Evolutionary conservation across 371 early-diverging fungal species (phyloP).

Genomic region (Smittium mucronatum): DNA sequence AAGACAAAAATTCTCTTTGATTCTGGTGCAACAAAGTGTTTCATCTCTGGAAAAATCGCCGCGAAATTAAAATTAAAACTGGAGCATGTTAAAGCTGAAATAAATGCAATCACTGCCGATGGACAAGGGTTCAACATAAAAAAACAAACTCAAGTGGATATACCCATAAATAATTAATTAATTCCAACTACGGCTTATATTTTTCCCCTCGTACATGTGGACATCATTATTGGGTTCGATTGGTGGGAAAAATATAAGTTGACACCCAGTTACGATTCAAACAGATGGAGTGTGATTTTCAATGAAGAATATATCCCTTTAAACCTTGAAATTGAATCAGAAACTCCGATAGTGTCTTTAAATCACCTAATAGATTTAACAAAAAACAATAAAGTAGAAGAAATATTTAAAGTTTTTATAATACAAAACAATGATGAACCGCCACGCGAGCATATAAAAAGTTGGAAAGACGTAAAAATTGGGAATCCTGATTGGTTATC

Average conservation of each 20-base stretch:
- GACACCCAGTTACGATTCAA: neutral
- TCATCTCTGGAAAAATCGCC: neutral
- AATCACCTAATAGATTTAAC: neutral
- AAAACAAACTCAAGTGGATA: neutral
- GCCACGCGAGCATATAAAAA: neutral
- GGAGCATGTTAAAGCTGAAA: neutral
- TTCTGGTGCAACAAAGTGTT: neutral
- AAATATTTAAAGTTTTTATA: neutral
- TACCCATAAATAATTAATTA: neutral
- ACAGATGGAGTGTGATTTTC: neutral
- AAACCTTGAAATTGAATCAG: neutral
- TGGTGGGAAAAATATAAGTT: conserved; percentile 2
- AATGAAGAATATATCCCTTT: neutral
- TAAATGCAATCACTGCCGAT: neutral
- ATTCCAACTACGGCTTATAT: neutral
- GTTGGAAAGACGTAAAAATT: conserved; percentile 1
- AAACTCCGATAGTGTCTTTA: neutral
- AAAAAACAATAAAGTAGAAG: conserved; percentile 2
- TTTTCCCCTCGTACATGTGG: neutral
- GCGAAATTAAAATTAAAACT: conserved; percentile 2
- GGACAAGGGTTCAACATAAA: neutral
- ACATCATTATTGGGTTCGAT: conserved; percentile 1
- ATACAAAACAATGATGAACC: neutral
- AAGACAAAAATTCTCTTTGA: neutral
- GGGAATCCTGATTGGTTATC: neutral